A percentile compares a stretch with the other conserved stretches of the same genome.
Conservation (phyloP, 148 eudicot species). For the Diospyros lotus region DNA sequence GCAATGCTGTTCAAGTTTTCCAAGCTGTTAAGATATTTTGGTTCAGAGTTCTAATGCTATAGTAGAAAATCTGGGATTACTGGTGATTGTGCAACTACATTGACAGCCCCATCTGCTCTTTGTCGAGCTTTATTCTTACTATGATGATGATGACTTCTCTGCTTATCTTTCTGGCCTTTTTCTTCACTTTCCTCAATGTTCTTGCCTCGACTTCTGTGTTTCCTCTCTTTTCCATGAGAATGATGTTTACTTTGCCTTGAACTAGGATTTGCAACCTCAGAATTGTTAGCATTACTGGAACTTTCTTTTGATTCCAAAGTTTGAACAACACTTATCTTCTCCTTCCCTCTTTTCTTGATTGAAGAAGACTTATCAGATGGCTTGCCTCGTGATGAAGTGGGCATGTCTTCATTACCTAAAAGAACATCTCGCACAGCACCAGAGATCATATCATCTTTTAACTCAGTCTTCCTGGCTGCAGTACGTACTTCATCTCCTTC, state of each 20-base stretch:
- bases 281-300: conserved; percentile 15
- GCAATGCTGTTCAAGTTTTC: conserved; percentile 7
- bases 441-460: conserved; percentile 53
- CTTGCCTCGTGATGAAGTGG: conserved; percentile 35
- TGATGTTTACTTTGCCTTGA: conserved; percentile 51
- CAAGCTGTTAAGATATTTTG: not conserved
- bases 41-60: conserved; percentile 23
- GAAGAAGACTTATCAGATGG: conserved; percentile 32
- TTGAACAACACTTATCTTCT: conserved; percentile 26
- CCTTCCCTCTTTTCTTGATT: conserved; percentile 51
- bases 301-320: conserved; percentile 25
- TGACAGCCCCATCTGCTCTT: conserved; percentile 32
- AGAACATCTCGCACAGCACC: conserved; percentile 79
- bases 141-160: conserved; percentile 47
- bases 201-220: conserved; percentile 35
- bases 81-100: conserved; percentile 38
- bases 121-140: conserved; percentile 45
- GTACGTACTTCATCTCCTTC: conserved; percentile 46
- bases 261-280: conserved; percentile 28
- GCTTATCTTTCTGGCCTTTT: conserved; percentile 41
- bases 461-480: conserved; percentile 29
- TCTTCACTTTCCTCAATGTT: conserved; percentile 41
- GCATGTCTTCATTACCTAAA: conserved; percentile 36
- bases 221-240: conserved; percentile 52
- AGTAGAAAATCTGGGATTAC: conserved; percentile 78